Evolutionary conservation across 352 stramenopile genomes (phyloP).

Genomic region (Pythium plurisporium): DNA sequence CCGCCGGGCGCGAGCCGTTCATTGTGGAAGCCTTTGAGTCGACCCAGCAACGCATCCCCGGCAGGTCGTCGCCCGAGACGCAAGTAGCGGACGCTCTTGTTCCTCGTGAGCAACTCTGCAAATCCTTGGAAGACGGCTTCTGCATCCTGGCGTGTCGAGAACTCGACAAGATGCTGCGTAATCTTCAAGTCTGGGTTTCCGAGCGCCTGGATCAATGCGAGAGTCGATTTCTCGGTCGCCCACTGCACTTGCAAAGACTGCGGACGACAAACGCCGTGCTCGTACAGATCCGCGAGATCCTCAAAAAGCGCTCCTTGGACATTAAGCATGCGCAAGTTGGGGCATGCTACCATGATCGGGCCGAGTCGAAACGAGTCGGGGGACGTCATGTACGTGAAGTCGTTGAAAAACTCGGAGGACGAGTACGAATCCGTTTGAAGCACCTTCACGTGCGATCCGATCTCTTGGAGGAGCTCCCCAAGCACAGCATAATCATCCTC

Average conservation of each 20-base stretch:
- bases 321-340: neutral
- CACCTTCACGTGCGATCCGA: neutral
- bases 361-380: neutral
- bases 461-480: neutral
- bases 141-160: neutral
- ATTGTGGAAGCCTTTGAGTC: too few relatives aligned
- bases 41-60: too few relatives aligned
- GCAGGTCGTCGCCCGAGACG: too few relatives aligned
- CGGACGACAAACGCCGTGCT: neutral
- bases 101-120: neutral
- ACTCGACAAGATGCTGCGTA: neutral
- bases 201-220: neutral
- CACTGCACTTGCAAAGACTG: neutral
- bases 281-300: neutral
- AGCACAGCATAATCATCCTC: neutral
- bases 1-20: too few relatives aligned
- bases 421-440: conserved; percentile 6
- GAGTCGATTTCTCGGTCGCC: neutral
- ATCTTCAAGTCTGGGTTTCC: neutral
- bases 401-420: neutral
- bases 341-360: neutral
- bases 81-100: neutral
- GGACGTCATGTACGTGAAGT: neutral
- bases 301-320: neutral
- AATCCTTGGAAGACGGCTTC: neutral